Evolutionary conservation across 1,284 basidiomycete species (phyloP).

Genomic region (Ganoderma leucocontextum): DNA sequence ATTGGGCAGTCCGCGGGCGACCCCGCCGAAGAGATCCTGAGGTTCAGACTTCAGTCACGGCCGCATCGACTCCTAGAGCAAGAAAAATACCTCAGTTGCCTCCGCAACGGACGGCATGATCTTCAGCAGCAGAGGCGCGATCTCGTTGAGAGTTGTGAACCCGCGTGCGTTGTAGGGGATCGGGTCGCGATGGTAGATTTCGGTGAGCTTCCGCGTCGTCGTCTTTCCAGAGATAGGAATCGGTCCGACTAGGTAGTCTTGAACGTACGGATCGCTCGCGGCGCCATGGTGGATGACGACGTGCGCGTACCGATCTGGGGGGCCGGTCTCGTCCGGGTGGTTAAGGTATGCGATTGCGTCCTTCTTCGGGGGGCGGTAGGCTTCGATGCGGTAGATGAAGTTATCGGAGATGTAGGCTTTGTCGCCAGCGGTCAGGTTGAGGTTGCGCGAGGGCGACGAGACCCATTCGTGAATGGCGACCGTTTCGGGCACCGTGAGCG

Average conservation of each 20-base stretch:
- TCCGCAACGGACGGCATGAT: conserved; percentile 46
- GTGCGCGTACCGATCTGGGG: conserved; percentile 50
- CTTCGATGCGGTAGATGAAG: conserved; percentile 57
- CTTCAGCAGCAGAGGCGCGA: conserved; percentile 44
- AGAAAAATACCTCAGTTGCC: conserved; percentile 48
- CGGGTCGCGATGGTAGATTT: conserved; percentile 57
- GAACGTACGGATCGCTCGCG: conserved; percentile 50
- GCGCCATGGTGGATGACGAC: conserved; percentile 64
- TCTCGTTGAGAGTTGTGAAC: conserved; percentile 46
- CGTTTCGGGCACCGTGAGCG: conserved; percentile 54
- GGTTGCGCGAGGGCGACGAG: conserved; percentile 46
- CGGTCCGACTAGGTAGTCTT: conserved; percentile 65
- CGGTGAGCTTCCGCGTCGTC: conserved; percentile 49
- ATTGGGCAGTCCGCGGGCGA: conserved; percentile 47
- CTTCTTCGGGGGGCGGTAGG: conserved; percentile 56
- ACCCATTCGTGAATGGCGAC: conserved; percentile 57
- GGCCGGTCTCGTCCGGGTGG: conserved; percentile 35
- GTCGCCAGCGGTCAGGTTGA: conserved; percentile 56
- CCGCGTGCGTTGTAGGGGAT: conserved; percentile 62
- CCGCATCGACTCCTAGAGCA: conserved; percentile 50
- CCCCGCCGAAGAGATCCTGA: conserved; percentile 55
- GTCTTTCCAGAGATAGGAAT: conserved; percentile 54
- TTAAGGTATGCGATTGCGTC: conserved; percentile 59
- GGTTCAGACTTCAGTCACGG: conserved; percentile 48
- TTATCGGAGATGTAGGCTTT: conserved; percentile 52